Evolutionary conservation across 345 rosid species (phyloP).

Genomic region (Pistacia vera): DNA sequence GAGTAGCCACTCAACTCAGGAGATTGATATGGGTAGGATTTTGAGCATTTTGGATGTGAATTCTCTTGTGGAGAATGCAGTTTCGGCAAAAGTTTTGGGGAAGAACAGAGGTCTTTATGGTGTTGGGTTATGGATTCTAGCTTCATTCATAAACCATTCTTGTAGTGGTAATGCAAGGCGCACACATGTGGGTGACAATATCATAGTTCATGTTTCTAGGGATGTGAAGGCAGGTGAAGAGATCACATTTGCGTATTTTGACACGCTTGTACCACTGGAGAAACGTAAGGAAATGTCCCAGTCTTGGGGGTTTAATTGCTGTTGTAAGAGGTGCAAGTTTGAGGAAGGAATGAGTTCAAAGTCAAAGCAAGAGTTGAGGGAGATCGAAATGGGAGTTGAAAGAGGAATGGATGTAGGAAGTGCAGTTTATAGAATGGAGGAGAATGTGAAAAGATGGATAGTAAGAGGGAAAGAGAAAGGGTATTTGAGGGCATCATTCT

Average conservation of each 20-base stretch:
- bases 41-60: constrained; percentile 80
- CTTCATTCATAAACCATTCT: constrained; percentile 89
- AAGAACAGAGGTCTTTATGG: constrained; percentile 78
- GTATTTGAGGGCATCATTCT: constrained; percentile 76
- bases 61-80: constrained; percentile 80
- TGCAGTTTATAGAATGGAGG: constrained; percentile 58
- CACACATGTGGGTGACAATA: constrained; percentile 69
- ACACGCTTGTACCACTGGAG: constrained; percentile 46
- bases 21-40: constrained; percentile 47
- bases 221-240: constrained; percentile 86
- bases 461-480: constrained; percentile 82
- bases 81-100: constrained; percentile 75
- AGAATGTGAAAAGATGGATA: constrained; percentile 68
- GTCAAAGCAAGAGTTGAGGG: constrained; percentile 54
- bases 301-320: constrained; percentile 75
- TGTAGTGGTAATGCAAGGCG: constrained; percentile 76
- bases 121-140: constrained; percentile 71
- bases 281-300: constrained; percentile 66
- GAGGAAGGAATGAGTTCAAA: constrained; percentile 51
- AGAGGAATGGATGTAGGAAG: constrained; percentile 62
- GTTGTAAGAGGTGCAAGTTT: constrained; percentile 66
- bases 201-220: constrained; percentile 69
- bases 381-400: constrained; percentile 55
- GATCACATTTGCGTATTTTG: constrained; percentile 72
- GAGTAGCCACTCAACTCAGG: constrained; percentile 15